phyloP scores from a whole-genome alignment of 306 rosid species.

The Sphenostylis stenocarpa region DNA sequence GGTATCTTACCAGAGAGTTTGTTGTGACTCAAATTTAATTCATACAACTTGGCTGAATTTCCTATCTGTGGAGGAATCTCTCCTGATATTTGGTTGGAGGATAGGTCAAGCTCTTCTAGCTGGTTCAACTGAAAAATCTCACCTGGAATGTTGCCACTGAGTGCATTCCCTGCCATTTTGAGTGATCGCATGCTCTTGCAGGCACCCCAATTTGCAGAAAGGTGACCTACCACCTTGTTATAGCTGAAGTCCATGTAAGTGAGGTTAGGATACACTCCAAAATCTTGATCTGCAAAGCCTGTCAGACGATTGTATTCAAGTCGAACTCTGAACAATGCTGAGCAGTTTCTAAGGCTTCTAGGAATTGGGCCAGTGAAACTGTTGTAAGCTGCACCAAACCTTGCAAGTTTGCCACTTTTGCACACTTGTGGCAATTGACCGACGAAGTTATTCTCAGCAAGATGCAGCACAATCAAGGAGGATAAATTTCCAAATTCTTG shows the following conservation, averaged over 20 bases:
- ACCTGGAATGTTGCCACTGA: slow-evolving; percentile 44
- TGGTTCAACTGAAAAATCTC: slow-evolving; percentile 41
- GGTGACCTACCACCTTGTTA: slow-evolving; percentile 43
- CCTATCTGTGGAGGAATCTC: slow-evolving; percentile 46
- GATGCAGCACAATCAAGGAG: slow-evolving; percentile 45
- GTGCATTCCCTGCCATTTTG: slow-evolving; percentile 42
- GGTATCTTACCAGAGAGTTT: slow-evolving; percentile 49
- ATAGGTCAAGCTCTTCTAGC: slow-evolving; percentile 42
- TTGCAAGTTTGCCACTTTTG: slow-evolving; percentile 47
- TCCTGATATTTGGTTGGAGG: slow-evolving; percentile 49
- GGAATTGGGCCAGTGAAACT: slow-evolving; percentile 59
- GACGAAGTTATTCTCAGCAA: slow-evolving; percentile 55
- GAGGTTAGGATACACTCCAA: slow-evolving; percentile 63
- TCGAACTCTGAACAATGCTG: slow-evolving; percentile 46
- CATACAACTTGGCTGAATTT: slow-evolving; percentile 31
- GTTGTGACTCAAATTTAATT: slow-evolving; percentile 36
- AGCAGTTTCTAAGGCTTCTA: slow-evolving; percentile 46
- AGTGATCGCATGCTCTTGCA: slow-evolving; percentile 41
- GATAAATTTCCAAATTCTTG: slow-evolving; percentile 53
- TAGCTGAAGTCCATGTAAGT: slow-evolving; percentile 56
- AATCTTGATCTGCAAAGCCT: slow-evolving; percentile 45
- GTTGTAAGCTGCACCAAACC: slow-evolving; percentile 48
- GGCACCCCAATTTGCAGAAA: slow-evolving; percentile 52
- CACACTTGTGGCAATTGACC: slow-evolving; percentile 62
- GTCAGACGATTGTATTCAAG: slow-evolving; percentile 44